A percentile compares a stretch with the other conserved stretches of the same genome.
Conservation (phyloP, 495 filamentous ascomycete genomes). For the Arthonia radiata region DNA sequence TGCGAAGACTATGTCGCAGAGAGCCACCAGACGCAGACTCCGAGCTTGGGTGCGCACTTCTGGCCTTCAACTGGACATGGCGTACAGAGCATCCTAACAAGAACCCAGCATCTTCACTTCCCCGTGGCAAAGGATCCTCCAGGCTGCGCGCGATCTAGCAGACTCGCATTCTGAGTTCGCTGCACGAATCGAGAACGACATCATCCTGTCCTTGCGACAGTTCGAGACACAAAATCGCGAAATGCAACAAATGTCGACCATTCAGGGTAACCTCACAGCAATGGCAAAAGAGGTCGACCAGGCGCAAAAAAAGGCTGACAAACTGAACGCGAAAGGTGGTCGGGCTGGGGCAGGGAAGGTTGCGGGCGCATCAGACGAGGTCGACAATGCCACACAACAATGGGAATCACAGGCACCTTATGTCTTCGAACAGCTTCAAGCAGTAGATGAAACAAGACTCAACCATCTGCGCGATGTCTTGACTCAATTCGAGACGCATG, state of each 20-base stretch:
- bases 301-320: slow-evolving; percentile 70
- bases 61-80: slow-evolving; percentile 2
- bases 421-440: slow-evolving; percentile 84
- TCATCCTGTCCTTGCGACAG: slow-evolving; percentile 60
- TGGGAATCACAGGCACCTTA: slow-evolving; percentile 95
- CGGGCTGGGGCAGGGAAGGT: slow-evolving; percentile 63
- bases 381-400: slow-evolving; percentile 54
- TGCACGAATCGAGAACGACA: slow-evolving; percentile 68
- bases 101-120: slow-evolving; percentile 52
- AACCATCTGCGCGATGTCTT: slow-evolving; percentile 84
- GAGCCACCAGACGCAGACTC: slow-evolving; percentile 45
- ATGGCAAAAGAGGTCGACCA: slow-evolving; percentile 69
- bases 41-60: slow-evolving; percentile 51
- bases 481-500: slow-evolving; percentile 81
- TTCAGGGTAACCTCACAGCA: slow-evolving; percentile 52
- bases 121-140: slow-evolving; percentile 81
- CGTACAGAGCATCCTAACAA: slow-evolving; percentile 4
- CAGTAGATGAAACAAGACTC: slow-evolving; percentile 65
- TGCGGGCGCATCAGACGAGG: slow-evolving; percentile 43
- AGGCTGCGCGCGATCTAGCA: slow-evolving; percentile 54
- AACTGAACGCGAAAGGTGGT: slow-evolving; percentile 52
- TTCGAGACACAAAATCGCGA: slow-evolving; percentile 50
- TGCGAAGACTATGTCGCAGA: slow-evolving; percentile 53
- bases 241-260: slow-evolving; percentile 59
- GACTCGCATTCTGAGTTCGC: slow-evolving; percentile 65